These are phyloP conservation scores for Grifola frondosa DNA, from an alignment of 1,284 basidiomycete genomes.

Conservation along the genomic window DNA sequence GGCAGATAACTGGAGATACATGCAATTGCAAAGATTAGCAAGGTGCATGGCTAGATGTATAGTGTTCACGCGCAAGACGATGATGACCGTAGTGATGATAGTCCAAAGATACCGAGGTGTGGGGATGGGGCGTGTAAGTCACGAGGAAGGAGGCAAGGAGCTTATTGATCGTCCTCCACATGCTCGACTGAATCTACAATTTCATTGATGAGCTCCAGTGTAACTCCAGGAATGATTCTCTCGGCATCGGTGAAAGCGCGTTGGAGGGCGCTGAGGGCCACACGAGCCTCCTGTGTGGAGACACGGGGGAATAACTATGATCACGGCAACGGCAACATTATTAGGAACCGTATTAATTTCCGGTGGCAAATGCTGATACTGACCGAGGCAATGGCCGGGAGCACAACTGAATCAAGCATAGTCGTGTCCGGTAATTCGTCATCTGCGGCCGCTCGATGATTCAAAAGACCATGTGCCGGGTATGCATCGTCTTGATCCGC, in stretches of 20 bases:
- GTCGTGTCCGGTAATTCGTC: slow-evolving; percentile 80
- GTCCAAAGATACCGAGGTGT: slow-evolving; percentile 14
- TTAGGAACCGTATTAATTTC: slow-evolving; percentile 2
- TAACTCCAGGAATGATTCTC: slow-evolving; percentile 81
- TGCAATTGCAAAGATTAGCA: slow-evolving; percentile 21
- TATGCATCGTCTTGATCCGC: slow-evolving; percentile 51
- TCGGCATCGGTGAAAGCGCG: slow-evolving; percentile 92
- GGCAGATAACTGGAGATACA: slow-evolving; percentile 20
- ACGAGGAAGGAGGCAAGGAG: slow-evolving; percentile 5
- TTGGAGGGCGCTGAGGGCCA: slow-evolving; percentile 81
- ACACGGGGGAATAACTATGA: slow-evolving; percentile 84
- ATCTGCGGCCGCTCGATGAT: slow-evolving; percentile 31
- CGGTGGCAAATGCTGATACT: slow-evolving; percentile 32
- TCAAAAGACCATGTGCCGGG: slow-evolving; percentile 27
- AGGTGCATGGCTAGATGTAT: slow-evolving; percentile 26
- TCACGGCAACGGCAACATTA: neutral
- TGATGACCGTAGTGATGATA: slow-evolving; percentile 6
- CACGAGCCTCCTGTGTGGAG: slow-evolving; percentile 81
- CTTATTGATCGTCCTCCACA: slow-evolving; percentile 63
- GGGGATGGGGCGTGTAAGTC: slow-evolving; percentile 6
- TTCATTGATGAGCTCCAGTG: slow-evolving; percentile 80
- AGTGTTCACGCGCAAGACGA: slow-evolving; percentile 4
- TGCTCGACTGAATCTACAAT: slow-evolving; percentile 91
- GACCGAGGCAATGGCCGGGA: slow-evolving; percentile 91
- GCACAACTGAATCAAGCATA: slow-evolving; percentile 92